Conservation (phyloP, 345 rosid genomes). For the Bruguiera parviflora region DNA sequence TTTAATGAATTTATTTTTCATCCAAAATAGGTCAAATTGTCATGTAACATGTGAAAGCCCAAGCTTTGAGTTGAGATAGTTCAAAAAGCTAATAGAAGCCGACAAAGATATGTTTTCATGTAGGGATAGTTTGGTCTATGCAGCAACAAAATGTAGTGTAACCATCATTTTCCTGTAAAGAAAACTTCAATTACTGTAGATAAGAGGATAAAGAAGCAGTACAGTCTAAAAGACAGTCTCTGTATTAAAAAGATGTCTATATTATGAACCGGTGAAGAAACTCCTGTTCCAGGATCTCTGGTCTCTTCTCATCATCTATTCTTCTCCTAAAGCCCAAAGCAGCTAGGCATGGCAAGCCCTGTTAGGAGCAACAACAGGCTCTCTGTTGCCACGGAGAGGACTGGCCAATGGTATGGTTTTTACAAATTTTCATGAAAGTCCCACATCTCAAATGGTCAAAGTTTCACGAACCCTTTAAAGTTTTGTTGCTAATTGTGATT, state of each 20-base stretch:
- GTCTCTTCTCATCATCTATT: too few relatives aligned
- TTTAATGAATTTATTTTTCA: too few relatives aligned
- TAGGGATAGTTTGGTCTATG: conserved; percentile 23
- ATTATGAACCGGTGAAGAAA: too few relatives aligned
- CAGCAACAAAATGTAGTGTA: not conserved
- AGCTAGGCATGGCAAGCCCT: conserved; percentile 38
- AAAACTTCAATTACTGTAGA: not conserved
- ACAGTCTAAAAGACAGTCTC: not conserved
- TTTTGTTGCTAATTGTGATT: not conserved
- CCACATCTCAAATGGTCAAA: not conserved
- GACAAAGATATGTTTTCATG: not conserved
- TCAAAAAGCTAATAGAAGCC: not conserved
- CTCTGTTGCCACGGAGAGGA: conserved; percentile 72
- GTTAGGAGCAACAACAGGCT: conserved; percentile 31
- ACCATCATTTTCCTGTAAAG: not conserved
- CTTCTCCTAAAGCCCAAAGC: not conserved
- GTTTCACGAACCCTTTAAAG: not conserved
- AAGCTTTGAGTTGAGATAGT: too few relatives aligned
- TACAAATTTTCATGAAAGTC: not conserved
- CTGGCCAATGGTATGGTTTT: conserved; percentile 72
- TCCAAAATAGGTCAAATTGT: too few relatives aligned
- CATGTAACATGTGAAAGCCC: too few relatives aligned
- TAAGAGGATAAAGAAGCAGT: not conserved
- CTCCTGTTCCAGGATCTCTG: too few relatives aligned
- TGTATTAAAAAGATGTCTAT: not conserved